Base-by-base conservation (phyloP, 176 grass and related monocot genomes). In the Canna indica region DNA sequence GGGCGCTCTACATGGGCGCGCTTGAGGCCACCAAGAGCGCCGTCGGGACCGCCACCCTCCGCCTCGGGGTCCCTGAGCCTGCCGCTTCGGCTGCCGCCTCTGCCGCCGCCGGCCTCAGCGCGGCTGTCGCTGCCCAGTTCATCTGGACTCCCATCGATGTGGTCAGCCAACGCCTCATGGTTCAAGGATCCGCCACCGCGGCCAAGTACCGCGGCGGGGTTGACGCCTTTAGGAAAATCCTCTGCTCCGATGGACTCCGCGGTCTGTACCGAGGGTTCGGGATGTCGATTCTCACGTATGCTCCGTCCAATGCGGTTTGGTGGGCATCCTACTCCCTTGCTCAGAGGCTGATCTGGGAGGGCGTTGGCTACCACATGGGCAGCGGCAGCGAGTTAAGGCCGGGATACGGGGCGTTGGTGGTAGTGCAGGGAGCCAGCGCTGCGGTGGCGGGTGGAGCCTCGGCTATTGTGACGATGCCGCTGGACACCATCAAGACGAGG, bases 141-240 rank as follows among this genome's bases (percentile, higher is more conserved):
- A 82, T 99, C 25, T 99, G 94, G 94, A 99, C 94, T 0, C 94
- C 94, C 20, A 80, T 99, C 25, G 94, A 99, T 61, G 94, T 99
- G 56, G 71, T 93, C 56, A 87, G 84, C 79, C 94, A 99, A 74
- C 94, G 94, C 4, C 94, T 99, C 1, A 99, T 99, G 94, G 85
- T 93, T 25, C 93, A 96, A 81, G 71, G 53, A 12, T 28, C 48
- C 36, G 1, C 68, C 27, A 41, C 68, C 73, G 4, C 63, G 27
- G 77, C 75, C 72, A 83, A 83, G 64, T 90, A 93, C 80, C 67
- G 66, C 75, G 82, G 86, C 35, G 94, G 94, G 42, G 69, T 79
- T 0, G 94, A 93, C 54, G 84, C 86, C 4, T 87, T 87, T 74
- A 32, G 78, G 73, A 99, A 88, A 79, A 93, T 99, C 39, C 70